Base-by-base conservation (phyloP, 306 rosid species). In the Hippophae gyantsensis region DNA sequence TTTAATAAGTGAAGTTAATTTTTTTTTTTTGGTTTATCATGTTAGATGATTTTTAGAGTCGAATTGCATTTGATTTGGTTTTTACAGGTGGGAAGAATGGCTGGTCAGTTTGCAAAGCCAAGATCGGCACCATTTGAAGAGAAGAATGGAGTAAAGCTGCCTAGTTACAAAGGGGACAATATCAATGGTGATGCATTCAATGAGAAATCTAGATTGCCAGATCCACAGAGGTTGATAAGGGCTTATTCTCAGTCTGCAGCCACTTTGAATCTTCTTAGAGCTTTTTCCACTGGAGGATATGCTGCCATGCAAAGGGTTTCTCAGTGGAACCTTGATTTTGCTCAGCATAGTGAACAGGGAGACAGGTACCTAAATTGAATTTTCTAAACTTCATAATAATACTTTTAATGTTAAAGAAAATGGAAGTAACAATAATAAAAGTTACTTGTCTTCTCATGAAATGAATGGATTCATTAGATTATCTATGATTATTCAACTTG, bases 251-350 rank as follows among this genome's bases (percentile, higher is more conserved):
- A 85, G 49, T 85, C 94, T 25, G 82, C 94, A 8, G 84, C 89
- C 3, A 85, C 94, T 49, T 68, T 85, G 54, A 85, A 85, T 61
- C 76, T 85, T 62, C 86, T 85, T 27, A 71, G 94, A 67, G 68
- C 94, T 65, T 82, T 85, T 18, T 86, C 94, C 57, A 85, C 84
- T 0, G 94, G 86, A 75, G 94, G 94, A n/a, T 85, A 85, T 61
- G 94, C 89, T 2, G 84, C 94, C 11, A 82, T 85, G 86, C 94
- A 85, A 70, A 85, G 94, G 72, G 75, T 85, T 46, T 79, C 80
- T 13, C 79, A 85, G 48, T 85, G 94, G 94, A 85, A 85, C 62
- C 86, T 85, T 49, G 94, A 85, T 74, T 85, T 85, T 26, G 84
- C 82, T 5, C 77, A 85, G 75, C 77, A 75, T 70, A 82, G 89